A percentile compares a stretch with the other conserved stretches of the same genome.
These are phyloP conservation scores for Pseudogymnoascus sp. DNA, from an alignment of 2,329 filamentous ascomycete species.

Conservation along the genomic window DNA sequence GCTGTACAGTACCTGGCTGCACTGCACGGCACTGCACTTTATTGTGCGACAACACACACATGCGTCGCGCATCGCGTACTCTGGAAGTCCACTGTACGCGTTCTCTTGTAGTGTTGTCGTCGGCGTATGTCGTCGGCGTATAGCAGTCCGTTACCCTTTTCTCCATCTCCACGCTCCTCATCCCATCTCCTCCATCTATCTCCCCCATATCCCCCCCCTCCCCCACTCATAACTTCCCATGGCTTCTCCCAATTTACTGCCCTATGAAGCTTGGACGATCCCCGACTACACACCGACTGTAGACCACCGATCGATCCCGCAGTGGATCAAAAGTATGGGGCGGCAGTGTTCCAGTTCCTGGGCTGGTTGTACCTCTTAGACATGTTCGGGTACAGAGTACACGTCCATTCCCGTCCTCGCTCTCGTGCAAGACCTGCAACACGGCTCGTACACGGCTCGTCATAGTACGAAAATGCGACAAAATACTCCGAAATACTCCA, in stretches of 20 bases:
- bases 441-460: neutral
- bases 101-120: neutral
- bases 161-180: neutral
- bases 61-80: neutral
- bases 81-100: neutral
- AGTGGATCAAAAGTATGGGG: conserved; percentile 5
- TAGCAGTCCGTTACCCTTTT: neutral
- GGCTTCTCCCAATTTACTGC: conserved; percentile 6
- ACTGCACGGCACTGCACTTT: neutral
- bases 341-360: conserved; percentile 3
- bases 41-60: neutral
- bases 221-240: neutral
- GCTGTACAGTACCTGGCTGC: neutral
- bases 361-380: neutral
- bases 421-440: neutral
- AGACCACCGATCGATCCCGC: conserved; percentile 3
- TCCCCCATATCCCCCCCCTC: neutral
- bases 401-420: neutral
- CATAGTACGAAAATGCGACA: neutral
- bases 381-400: conserved; percentile 8
- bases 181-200: too few relatives aligned
- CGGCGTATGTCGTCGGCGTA: neutral
- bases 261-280: neutral
- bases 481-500: neutral
- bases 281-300: conserved; percentile 2